These are phyloP conservation scores for Botrytis porri DNA, from an alignment of 2,329 filamentous ascomycete genomes.

Conservation along the genomic window DNA sequence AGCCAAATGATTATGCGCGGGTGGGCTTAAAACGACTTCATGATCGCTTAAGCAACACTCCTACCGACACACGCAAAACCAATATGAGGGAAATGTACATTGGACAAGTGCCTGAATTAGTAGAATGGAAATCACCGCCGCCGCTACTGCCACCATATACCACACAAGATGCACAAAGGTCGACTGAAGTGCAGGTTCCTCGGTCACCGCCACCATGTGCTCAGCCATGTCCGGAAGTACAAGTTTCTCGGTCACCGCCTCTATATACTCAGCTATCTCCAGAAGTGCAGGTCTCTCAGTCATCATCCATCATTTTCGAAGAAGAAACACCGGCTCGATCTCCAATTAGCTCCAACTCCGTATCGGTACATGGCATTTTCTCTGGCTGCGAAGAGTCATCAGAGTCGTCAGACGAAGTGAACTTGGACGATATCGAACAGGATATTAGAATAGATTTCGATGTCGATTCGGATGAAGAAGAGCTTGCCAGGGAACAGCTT, in stretches of 20 bases:
- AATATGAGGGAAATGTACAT: background rate
- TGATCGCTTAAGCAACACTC: background rate
- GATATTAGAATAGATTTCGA: background rate
- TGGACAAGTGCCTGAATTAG: background rate
- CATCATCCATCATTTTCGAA: background rate
- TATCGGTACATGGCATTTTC: background rate
- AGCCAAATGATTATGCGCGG: background rate
- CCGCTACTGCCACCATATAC: too few relatives aligned
- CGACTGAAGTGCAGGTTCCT: background rate
- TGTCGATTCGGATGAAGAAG: conserved; percentile 9
- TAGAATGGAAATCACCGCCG: background rate
- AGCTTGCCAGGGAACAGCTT: too few relatives aligned
- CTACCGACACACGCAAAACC: background rate
- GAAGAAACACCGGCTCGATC: background rate
- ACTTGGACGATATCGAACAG: background rate
- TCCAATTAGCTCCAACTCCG: background rate
- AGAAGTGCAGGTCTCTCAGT: background rate
- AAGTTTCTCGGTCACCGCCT: background rate
- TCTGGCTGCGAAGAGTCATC: background rate
- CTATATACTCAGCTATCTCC: background rate
- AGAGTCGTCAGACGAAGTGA: background rate
- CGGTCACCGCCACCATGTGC: too few relatives aligned
- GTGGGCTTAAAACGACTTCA: background rate
- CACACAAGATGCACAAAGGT: too few relatives aligned
- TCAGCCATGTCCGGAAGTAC: background rate